A percentile compares a stretch with the other conserved stretches of the same genome.
These are phyloP conservation scores for Trichoderma simmonsii DNA, from an alignment of 2,329 filamentous ascomycete genomes.

Conservation along the genomic window DNA sequence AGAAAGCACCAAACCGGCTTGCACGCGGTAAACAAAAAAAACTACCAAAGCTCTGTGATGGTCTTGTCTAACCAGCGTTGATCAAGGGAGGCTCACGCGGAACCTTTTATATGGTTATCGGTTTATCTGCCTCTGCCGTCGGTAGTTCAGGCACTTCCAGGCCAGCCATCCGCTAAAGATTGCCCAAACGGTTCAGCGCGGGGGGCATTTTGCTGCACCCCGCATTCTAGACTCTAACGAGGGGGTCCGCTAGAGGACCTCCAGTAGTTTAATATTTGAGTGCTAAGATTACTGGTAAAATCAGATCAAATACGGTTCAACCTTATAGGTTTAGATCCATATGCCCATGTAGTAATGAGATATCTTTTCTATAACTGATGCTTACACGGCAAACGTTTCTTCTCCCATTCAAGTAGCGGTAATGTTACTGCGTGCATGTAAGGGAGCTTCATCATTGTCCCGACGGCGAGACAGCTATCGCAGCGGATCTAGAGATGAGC, in stretches of 20 bases:
- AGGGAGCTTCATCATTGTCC: not conserved
- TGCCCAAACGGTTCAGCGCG: not conserved
- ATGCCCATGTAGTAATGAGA: not conserved
- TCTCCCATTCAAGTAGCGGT: not conserved
- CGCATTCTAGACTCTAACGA: not conserved
- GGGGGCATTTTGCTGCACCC: slow-evolving; percentile 5
- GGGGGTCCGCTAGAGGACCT: not conserved
- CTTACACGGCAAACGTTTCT: not conserved
- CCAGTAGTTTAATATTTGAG: not conserved
- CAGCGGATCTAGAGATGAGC: not conserved
- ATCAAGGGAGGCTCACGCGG: not conserved
- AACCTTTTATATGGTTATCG: not conserved
- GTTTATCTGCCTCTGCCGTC: not conserved
- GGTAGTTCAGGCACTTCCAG: not conserved
- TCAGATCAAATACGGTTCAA: not conserved
- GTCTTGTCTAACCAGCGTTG: not conserved
- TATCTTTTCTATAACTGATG: not conserved
- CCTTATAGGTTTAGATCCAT: not conserved
- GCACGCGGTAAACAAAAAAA: not conserved
- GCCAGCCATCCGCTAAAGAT: not conserved
- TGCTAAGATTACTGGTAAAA: not conserved
- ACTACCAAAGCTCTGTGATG: not conserved
- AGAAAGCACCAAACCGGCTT: not conserved
- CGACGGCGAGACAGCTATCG: not conserved
- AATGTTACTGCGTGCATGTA: not conserved